These are phyloP conservation scores for Stephania cephalantha DNA, from an alignment of 164 flowering plant genomes.

Conservation along the genomic window DNA sequence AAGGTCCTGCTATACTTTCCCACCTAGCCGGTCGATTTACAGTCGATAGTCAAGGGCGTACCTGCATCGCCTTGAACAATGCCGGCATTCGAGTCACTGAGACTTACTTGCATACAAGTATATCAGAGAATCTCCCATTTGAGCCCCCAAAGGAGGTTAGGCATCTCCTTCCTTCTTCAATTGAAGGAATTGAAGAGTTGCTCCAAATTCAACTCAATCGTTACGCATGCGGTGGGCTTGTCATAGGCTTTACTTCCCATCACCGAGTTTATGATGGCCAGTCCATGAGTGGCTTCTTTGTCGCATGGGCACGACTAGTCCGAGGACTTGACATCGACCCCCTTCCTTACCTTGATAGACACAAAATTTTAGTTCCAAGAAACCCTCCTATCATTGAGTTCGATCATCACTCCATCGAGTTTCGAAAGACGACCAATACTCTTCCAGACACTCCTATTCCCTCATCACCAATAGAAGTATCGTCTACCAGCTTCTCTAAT, in stretches of 20 bases:
- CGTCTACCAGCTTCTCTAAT: no score
- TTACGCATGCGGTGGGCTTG: no score
- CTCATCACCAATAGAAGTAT: background rate
- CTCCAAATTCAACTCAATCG: no score
- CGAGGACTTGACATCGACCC: conserved; percentile 7
- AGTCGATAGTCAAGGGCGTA: background rate
- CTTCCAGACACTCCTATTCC: background rate
- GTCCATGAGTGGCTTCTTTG: conserved; percentile 20
- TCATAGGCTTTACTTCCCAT: no score
- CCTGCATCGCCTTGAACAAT: conserved; percentile 11
- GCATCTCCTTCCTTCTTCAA: no score
- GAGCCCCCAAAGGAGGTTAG: conserved; percentile 10
- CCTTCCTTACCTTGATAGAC: conserved; percentile 13
- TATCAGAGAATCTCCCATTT: conserved; percentile 16
- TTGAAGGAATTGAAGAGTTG: no score
- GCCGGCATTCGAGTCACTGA: conserved; percentile 16
- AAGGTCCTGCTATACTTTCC: conserved; percentile 14
- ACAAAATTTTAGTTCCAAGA: conserved; percentile 9
- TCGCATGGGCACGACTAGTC: conserved; percentile 18
- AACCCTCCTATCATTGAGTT: conserved; percentile 15
- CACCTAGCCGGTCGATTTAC: conserved; percentile 15
- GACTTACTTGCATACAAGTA: conserved; percentile 4
- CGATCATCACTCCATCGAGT: conserved; percentile 17
- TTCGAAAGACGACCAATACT: conserved; percentile 1
- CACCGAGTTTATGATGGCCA: conserved; percentile 19